These are phyloP conservation scores for Dioszegia aurantiaca DNA, from an alignment of 768 basidiomycete species.

Conservation along the genomic window DNA sequence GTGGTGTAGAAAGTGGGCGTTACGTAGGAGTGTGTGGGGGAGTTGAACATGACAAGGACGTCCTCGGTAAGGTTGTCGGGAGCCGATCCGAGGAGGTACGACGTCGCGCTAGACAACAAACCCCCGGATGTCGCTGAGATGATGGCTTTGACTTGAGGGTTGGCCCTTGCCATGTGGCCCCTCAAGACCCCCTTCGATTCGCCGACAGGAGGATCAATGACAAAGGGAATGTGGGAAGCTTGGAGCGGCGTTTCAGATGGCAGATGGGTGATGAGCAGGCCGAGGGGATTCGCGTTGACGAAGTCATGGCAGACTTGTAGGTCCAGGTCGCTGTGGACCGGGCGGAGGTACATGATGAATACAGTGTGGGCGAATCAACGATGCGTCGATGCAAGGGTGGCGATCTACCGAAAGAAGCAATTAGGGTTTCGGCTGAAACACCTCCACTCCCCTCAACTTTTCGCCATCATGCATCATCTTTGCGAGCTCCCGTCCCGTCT, in stretches of 20 bases:
- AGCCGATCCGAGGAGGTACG: neutral
- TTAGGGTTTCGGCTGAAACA: no score
- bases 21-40: constrained; percentile 46
- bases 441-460: no score
- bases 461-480: no score
- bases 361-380: no score
- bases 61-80: constrained; percentile 31
- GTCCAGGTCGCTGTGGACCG: constrained; percentile 53
- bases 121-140: constrained; percentile 15
- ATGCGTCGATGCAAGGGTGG: no score
- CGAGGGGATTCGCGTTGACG: constrained; percentile 52
- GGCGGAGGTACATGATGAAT: constrained; percentile 54
- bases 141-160: constrained; percentile 48
- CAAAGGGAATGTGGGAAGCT: constrained; percentile 54
- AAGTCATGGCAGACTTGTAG: constrained; percentile 49
- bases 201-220: constrained; percentile 23
- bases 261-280: constrained; percentile 52
- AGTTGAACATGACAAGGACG: constrained; percentile 49
- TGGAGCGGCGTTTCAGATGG: constrained; percentile 42
- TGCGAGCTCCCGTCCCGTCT: no score
- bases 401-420: no score
- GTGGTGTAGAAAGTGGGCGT: constrained; percentile 47
- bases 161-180: constrained; percentile 50
- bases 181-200: constrained; percentile 27
- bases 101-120: neutral